Evolutionary conservation across 768 basidiomycete genomes (phyloP), one percentile per base, ranked within the genome.

Genomic region (Suillus placidus): DNA sequence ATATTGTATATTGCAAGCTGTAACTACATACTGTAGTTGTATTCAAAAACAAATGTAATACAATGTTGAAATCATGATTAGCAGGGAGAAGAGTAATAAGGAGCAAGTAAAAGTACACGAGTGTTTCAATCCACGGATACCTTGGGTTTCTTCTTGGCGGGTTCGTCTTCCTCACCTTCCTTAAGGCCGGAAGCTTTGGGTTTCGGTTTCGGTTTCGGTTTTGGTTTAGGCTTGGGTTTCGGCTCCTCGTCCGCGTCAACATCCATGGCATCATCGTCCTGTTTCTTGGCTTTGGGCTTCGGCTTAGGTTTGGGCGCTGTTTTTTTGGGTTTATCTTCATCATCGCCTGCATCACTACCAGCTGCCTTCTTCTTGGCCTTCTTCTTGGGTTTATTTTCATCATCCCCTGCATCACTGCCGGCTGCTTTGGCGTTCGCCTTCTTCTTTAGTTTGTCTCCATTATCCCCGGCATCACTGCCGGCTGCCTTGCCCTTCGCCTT

Each of bases 91-190:
- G 6, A 30, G 40, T 42, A 13, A 60, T 60, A 42, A 60, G 57
- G 58, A 42, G 38, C 30, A 30, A 42, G 23, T 42, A 60, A 20
- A 30, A 30, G 58, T 60, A 37, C 57, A 57, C 4, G 13, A 57
- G 8, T 14, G n/a, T 42, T 60, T 60, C 30, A 60, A 60, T 42
- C 40, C 12, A 40, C 42, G 6, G 82, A 71, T 40, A 83, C 89
- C 80, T 91, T 93, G 64, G 78, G 76, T 77, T 94, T 94, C 80
- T 94, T 94, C 80, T 89, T 91, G 3, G 84, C 87, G 14, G 89
- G 91, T 63, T 85, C 87, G 3, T 77, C 81, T 34, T 82, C 80
- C 9, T 76, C 78, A 32, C 66, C 73, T 30, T 75, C 71, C 63
- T 80, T 80, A 13, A 72, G 62, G 12, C 71, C 76, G 30, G 77